Conservation (phyloP, 1,284 basidiomycete species). For the Microstroma glucosiphilum region DNA sequence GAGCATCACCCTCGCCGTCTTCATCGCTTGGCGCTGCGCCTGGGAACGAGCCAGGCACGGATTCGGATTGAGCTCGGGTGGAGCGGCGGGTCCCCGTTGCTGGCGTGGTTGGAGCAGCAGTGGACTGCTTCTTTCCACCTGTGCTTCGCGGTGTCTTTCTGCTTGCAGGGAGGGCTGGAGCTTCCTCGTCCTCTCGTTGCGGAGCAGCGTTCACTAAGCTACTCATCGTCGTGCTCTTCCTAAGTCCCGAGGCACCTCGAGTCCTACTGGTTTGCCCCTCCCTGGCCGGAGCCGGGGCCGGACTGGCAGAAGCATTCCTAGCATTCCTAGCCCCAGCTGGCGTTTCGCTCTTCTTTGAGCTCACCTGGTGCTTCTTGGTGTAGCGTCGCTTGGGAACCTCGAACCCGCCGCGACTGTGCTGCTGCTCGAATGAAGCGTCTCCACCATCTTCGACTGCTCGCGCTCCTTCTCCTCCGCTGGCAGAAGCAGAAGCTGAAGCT, state of each 20-base stretch:
- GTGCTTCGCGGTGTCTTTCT: no score
- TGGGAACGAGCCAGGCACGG: neutral
- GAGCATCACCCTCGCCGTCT: neutral
- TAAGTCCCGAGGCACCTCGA: neutral
- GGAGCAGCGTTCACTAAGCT: neutral
- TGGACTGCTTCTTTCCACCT: neutral
- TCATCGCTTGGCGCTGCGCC: neutral
- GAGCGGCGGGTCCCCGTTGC: neutral
- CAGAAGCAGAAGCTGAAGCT: neutral
- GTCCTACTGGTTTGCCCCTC: no score
- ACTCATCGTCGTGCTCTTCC: slow-evolving; percentile 1
- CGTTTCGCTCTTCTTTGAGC: slow-evolving; percentile 1
- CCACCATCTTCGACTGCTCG: neutral
- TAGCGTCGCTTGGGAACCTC: slow-evolving; percentile 4
- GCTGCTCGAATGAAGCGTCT: neutral
- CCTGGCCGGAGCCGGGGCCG: neutral
- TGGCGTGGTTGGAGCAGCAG: neutral
- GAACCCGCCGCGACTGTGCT: neutral
- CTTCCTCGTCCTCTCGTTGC: neutral
- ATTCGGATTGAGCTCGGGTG: neutral
- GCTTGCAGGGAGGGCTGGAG: neutral
- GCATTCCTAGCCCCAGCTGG: no score
- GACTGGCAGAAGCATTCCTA: neutral
- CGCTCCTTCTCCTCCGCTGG: neutral
- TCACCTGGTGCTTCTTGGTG: neutral